These are phyloP conservation scores for Penicillium thymicola DNA, from an alignment of 2,329 filamentous ascomycete species.

Conservation along the genomic window DNA sequence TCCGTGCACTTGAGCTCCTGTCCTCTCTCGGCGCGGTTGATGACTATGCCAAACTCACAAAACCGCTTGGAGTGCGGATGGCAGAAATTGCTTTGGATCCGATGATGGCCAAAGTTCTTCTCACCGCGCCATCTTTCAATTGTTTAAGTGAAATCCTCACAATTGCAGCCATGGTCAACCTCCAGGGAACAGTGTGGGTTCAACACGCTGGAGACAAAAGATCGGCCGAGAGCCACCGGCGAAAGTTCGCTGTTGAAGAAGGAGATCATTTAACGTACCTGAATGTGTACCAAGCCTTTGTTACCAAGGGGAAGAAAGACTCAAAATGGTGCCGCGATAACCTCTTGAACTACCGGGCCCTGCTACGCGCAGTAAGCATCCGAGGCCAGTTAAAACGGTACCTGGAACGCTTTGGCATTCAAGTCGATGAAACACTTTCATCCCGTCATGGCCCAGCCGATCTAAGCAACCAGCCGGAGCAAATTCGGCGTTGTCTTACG, in stretches of 20 bases:
- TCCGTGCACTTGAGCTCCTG: conserved; percentile 81
- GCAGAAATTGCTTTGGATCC: conserved; percentile 90
- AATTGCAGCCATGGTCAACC: conserved; percentile 89
- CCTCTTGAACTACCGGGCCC: conserved; percentile 78
- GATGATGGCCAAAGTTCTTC: conserved; percentile 88
- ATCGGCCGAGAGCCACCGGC: conserved; percentile 66
- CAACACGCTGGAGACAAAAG: conserved; percentile 74
- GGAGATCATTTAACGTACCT: conserved; percentile 90
- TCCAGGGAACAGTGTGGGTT: conserved; percentile 81
- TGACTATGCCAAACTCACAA: conserved; percentile 83
- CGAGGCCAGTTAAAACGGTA: conserved; percentile 82
- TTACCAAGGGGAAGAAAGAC: conserved; percentile 78
- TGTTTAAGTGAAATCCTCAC: conserved; percentile 84
- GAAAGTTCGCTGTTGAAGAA: conserved; percentile 86
- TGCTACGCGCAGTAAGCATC: conserved; percentile 80
- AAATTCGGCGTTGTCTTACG: conserved; percentile 80
- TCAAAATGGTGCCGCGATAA: conserved; percentile 84
- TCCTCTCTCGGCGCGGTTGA: conserved; percentile 85
- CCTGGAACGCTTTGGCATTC: conserved; percentile 77
- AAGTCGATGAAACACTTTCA: conserved; percentile 59
- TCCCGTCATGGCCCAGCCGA: conserved; percentile 31
- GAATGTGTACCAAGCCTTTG: conserved; percentile 89
- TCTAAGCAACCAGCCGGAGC: conserved; percentile 58
- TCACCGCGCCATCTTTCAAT: conserved; percentile 69
- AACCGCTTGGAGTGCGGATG: conserved; percentile 84